phyloP scores from a whole-genome alignment of 2,329 filamentous ascomycete species.

The Phoma sp. region DNA sequence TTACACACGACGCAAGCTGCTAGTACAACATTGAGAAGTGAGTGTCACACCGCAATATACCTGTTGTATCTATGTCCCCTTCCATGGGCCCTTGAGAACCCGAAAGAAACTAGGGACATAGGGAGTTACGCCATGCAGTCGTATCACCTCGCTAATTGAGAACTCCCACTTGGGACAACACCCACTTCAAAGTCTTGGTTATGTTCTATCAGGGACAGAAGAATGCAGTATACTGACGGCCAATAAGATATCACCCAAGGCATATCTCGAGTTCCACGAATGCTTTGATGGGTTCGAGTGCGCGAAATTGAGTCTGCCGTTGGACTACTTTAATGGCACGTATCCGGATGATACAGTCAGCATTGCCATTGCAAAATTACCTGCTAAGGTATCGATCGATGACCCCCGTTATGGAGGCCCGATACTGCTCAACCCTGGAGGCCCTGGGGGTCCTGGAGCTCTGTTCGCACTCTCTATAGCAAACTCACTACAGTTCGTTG shows the following conservation, averaged over 20 bases:
- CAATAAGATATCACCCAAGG: slow-evolving; percentile 31
- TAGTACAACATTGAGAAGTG: neutral
- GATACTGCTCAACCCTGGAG: slow-evolving; percentile 53
- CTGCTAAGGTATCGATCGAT: slow-evolving; percentile 43
- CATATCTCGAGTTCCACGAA: slow-evolving; percentile 38
- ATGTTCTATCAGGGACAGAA: neutral
- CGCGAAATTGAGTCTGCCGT: slow-evolving; percentile 43
- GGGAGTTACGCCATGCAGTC: neutral
- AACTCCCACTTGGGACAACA: neutral
- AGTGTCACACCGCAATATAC: neutral
- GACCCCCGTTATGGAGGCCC: slow-evolving; percentile 51
- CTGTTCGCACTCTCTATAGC: slow-evolving; percentile 35
- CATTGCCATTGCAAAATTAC: slow-evolving; percentile 41
- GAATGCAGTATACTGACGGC: slow-evolving; percentile 21
- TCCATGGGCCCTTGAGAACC: neutral
- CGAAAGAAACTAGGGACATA: neutral
- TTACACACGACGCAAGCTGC: neutral
- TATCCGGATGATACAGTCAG: slow-evolving; percentile 36
- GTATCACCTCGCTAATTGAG: neutral
- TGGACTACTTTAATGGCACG: slow-evolving; percentile 48
- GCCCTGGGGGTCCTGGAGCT: slow-evolving; percentile 52
- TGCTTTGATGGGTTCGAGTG: slow-evolving; percentile 44
- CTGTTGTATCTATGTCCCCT: neutral
- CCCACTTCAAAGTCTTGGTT: neutral
- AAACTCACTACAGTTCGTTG: slow-evolving; percentile 33